Base-by-base conservation (phyloP, 176 grass and related monocot genomes). In the Oryza nivara region DNA sequence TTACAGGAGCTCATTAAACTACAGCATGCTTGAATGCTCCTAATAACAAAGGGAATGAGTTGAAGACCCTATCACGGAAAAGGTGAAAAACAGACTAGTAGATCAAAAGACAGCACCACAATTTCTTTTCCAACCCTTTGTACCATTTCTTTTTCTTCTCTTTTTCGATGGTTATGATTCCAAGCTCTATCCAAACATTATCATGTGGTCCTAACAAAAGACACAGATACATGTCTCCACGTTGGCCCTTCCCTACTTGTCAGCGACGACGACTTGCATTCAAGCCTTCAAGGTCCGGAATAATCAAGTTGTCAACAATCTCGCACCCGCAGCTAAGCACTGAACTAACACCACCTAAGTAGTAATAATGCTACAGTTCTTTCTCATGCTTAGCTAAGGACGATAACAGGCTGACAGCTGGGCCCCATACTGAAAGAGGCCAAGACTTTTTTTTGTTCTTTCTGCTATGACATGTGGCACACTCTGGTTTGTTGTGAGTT, bases 201-300 rank as follows among this genome's bases (percentile, higher is more conserved):
- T 78, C 79, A 72, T 60, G 79, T 79, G 88, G 88, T 64, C 80
- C 83, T 1, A 74, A 20, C 79, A 68, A 26, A 60, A 26, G 68
- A 86, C 67, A 63, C 54, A 78, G 25, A 73, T 23, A 68, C 67
- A 45, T n/a, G 17, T 43, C 54, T 66, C 61, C 41, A 49, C 52
- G 19, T 40, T 5, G 63, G 63, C 35, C 34, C 34, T 74, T 25
- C 7, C 15, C 88, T 48, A 14, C 38, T 19, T 35, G 65, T 71
- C 72, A 81, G 82, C 20, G 17, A 23, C n/a, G 12, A 11, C n/a
- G 19, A 0, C 30, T 11, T 11, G 1, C 8, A 16, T 41, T 49
- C 26, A 9, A 23, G 35, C 35, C 35, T 36, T 36, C 35, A 36
- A 36, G 35, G 35, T 36, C 35, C 35, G 3, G 35, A 36, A 36